Evolutionary conservation across 129 eudicot genomes (phyloP), one percentile per base, ranked within the genome.

Genomic region (Arctium minus): DNA sequence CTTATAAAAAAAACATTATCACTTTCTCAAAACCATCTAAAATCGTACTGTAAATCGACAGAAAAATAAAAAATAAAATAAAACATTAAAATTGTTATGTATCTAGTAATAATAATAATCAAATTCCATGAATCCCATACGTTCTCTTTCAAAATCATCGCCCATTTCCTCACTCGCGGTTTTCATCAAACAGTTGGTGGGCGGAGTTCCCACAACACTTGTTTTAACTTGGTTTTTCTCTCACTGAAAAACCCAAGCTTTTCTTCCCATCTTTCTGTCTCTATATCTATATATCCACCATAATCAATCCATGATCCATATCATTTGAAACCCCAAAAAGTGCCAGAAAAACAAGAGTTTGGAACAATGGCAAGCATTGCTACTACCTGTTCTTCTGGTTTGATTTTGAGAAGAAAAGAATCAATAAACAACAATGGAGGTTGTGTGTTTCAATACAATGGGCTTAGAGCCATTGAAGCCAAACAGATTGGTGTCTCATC

Each of bases 361-460:
- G 77, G 65, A 75, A 36, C 22, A 67, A 91, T 91, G 95, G 95
- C 94, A 64, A 85, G 91, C 70, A 79, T 86, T 73, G 86, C 91
- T 75, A 83, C 84, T 80, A 83, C 92, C 22, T 91, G 90, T 85
- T 87, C 91, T 82, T 87, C 93, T 71, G 89, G 82, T 82, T 86
- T 82, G 84, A 74, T 84, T 74, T 82, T 80, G 9, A 87, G 75
- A 80, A 62, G 83, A 39, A 89, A 73, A 74, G 86, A 91, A 31
- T 77, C 86, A 69, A 29, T 40, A 71, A 87, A 40, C 74, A 86
- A 85, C 84, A 85, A n/a, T 77, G 86, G 87, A 44, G 81, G 60
- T 77, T 86, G 89, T 36, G 30, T 89, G 83, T 71, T 42, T 18
- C 93, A 89, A 5, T 89, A 70, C 72, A 88, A 84, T 86, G 96